A percentile compares a stretch with the other conserved stretches of the same genome.
Evolutionary conservation across 2,329 filamentous ascomycete genomes (phyloP).

Genomic region (Paecilomyces sp.): DNA sequence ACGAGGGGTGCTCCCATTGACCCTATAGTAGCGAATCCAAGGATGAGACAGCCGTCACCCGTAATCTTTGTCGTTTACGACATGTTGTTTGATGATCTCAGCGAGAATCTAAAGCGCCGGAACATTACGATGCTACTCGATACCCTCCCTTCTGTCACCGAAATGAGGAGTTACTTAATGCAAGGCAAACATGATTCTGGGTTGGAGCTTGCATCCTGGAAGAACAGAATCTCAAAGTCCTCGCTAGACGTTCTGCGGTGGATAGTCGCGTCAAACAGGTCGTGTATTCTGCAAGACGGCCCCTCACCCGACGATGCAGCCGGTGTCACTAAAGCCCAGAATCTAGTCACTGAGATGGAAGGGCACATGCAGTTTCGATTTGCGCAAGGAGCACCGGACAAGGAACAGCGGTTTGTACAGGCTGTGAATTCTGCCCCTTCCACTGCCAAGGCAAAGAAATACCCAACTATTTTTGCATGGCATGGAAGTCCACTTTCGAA

Average conservation of each 20-base stretch:
- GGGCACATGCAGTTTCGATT: constrained; percentile 77
- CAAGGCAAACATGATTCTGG: constrained; percentile 28
- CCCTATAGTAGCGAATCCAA: background rate
- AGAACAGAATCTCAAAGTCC: constrained; percentile 55
- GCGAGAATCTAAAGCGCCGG: constrained; percentile 15
- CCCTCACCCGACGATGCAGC: constrained; percentile 12
- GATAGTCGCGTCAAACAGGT: constrained; percentile 85
- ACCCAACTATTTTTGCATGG: constrained; percentile 76
- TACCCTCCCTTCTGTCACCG: constrained; percentile 29
- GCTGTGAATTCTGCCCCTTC: constrained; percentile 44
- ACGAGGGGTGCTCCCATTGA: background rate
- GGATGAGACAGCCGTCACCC: background rate
- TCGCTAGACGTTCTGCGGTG: constrained; percentile 67
- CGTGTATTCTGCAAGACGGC: constrained; percentile 74
- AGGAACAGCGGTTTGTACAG: constrained; percentile 66
- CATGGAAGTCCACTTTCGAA: constrained; percentile 71
- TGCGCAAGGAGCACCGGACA: constrained; percentile 80
- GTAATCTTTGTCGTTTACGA: constrained; percentile 25
- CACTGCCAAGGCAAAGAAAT: constrained; percentile 30
- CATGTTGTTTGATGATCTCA: constrained; percentile 34
- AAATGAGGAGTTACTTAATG: constrained; percentile 41
- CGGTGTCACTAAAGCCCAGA: constrained; percentile 21
- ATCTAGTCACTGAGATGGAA: constrained; percentile 56
- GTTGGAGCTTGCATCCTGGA: constrained; percentile 45
- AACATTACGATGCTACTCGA: constrained; percentile 29